Evolutionary conservation across 192 early-diverging fungal genomes (phyloP).

Genomic region (Obelidium mucronatum): DNA sequence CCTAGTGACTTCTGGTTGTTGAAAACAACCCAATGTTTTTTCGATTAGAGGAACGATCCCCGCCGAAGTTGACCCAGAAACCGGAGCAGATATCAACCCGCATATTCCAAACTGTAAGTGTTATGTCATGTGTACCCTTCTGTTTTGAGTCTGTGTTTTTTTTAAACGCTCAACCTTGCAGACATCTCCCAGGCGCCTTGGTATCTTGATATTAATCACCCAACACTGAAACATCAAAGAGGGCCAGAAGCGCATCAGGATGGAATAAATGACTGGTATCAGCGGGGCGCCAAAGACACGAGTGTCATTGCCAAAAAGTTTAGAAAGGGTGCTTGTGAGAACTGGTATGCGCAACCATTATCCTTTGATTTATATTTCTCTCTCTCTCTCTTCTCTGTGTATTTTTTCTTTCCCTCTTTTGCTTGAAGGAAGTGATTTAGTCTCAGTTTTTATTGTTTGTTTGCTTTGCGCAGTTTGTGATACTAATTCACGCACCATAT

Average conservation of each 20-base stretch:
- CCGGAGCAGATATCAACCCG: slow-evolving; percentile 95
- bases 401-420: no score
- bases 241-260: slow-evolving; percentile 39
- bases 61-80: slow-evolving; percentile 60
- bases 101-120: slow-evolving; percentile 83
- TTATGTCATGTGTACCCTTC: background rate
- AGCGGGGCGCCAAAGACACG: slow-evolving; percentile 61
- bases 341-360: slow-evolving; percentile 63
- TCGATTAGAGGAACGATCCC: slow-evolving; percentile 52
- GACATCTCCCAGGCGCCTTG: slow-evolving; percentile 93
- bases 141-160: background rate
- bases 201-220: slow-evolving; percentile 61
- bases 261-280: slow-evolving; percentile 76
- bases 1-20: background rate
- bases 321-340: slow-evolving; percentile 95
- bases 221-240: slow-evolving; percentile 90
- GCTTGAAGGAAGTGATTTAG: no score
- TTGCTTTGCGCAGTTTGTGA: no score
- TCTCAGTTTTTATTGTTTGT: no score
- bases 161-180: slow-evolving; percentile 47
- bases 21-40: background rate
- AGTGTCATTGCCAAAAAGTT: slow-evolving; percentile 81
- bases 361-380: background rate
- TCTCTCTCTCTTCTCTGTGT: no score
- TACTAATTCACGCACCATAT: no score